Conservation (phyloP, 208 protist species). For the Blastocrithidia nonstop region DNA sequence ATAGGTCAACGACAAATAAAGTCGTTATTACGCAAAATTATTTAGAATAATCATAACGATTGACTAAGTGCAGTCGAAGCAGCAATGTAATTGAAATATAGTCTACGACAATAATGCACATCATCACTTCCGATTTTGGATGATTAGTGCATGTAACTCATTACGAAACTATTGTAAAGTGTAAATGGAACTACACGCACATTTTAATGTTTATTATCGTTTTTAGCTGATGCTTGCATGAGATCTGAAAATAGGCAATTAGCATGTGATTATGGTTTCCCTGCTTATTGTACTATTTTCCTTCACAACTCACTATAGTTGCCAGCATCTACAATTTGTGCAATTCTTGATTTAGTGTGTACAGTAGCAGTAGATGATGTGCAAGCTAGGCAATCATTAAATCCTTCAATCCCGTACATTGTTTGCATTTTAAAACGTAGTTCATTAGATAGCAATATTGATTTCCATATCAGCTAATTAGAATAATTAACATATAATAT, state of each 20-base stretch:
- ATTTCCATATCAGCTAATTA: no score
- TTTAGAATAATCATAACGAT: no score
- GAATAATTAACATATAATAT: no score
- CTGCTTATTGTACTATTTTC: conserved; percentile 35
- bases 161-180: no score
- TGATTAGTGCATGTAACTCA: no score
- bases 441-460: conserved; percentile 19
- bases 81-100: no score
- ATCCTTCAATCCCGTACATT: conserved; percentile 57
- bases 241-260: conserved; percentile 40
- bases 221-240: conserved; percentile 48
- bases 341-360: conserved; percentile 53
- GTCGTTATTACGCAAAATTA: no score
- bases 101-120: no score
- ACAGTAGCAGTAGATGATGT: conserved; percentile 42
- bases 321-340: conserved; percentile 31
- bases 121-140: no score
- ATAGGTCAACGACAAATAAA: no score
- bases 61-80: no score
- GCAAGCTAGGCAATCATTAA: conserved; percentile 16
- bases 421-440: conserved; percentile 22
- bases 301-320: conserved; percentile 27
- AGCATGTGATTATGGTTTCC: conserved; percentile 32
- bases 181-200: no score
- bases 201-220: conserved; percentile 20